Base-by-base conservation (phyloP, 306 rosid genomes). In the Trifolium pratense region DNA sequence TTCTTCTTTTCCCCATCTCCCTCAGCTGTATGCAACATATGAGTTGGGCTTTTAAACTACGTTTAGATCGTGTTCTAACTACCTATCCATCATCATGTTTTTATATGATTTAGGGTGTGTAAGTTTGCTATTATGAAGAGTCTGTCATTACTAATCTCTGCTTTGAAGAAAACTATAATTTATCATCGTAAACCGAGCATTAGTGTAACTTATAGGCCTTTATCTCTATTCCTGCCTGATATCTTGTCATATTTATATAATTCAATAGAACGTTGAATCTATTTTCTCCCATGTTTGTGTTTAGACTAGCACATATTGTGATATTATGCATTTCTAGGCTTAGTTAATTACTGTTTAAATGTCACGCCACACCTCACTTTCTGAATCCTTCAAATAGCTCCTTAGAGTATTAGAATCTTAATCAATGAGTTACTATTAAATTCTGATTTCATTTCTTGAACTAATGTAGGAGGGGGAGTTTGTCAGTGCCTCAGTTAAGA, bases 391-490 rank as follows among this genome's bases (percentile, higher is more conserved):
- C 53, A 66, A 53, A 63, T 56, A n/a, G 53, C n/a, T 14, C 60
- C 18, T 62, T 29, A 3, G 11, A 74, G 34, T 56, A 56, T 59
- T 18, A 59, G 55, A 67, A 71, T 67, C 11, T 43, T 75, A 31
- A 66, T 12, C 29, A 21, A 56, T 77, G 62, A 56, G 70, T 58
- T 21, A 16, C 42, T 32, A 31, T 66, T 40, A 36, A 79, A 63
- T 68, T 67, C 53, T 82, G 66, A 70, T 78, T 56, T 71, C 53
- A 53, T 46, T 70, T 81, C 77, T 85, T 36, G 36, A 81, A 67
- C 23, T 68, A 53, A 73, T 81, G 60, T 70, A 94, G 99, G 99
- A 91, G 73, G 99, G 99, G 80, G 97, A 89, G 82, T 88, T 89
- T 62, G 87, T 70, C 39, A 78, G 87, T 64, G 68, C 75, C 60